Base-by-base conservation (phyloP, 1,139 yeast species). In the Zhuliangozyma parablackwelliae region DNA sequence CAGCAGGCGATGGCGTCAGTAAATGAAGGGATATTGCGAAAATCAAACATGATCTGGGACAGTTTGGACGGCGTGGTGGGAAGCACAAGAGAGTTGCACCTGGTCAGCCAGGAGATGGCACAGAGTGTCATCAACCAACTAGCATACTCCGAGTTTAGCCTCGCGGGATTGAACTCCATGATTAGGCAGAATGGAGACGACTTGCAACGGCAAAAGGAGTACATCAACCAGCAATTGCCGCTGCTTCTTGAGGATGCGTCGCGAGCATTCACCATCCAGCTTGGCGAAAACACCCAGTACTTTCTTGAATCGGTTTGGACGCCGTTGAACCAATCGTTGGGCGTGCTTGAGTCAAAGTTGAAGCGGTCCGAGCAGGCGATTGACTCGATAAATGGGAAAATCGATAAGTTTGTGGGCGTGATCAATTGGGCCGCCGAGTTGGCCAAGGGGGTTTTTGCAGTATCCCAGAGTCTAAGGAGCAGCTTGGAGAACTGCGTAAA, bases 311-410 rank as follows among this genome's bases (percentile, higher is more conserved):
- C 32, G 7, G 33, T 49, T 13, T 47, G 40, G 28, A 3, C 12
- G 8, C 31, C 41, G 9, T 35, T 46, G 21, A 34, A 43, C 29
- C 31, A 24, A 2, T 32, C 45, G 2, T 28, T 50, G 11, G 32
- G 32, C 10, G 36, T 32, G 10, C 32, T 53, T 2, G 42, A 45
- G 11, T 9, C 11, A 7, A 41, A 44, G 31, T 31, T 54, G 5
- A 43, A 33, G 8, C 31, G 43, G 24, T 41, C 54, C 1, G 39
- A 43, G 2, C 5, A 21, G 5, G 35, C 36, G 6, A 32, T 54
- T 3, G 44, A 42, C 10, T 31, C 35, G 3, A 37, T 50, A 9
- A 43, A 39, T 31, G 11, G n/a, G 2, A 32, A 33, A 30, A 13
- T 41, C 10, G 25, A 28, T 10, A 21, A 21, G 12, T 29, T 39